Conservation (phyloP, 805 yeast genomes). For the Candida glaebosa region DNA sequence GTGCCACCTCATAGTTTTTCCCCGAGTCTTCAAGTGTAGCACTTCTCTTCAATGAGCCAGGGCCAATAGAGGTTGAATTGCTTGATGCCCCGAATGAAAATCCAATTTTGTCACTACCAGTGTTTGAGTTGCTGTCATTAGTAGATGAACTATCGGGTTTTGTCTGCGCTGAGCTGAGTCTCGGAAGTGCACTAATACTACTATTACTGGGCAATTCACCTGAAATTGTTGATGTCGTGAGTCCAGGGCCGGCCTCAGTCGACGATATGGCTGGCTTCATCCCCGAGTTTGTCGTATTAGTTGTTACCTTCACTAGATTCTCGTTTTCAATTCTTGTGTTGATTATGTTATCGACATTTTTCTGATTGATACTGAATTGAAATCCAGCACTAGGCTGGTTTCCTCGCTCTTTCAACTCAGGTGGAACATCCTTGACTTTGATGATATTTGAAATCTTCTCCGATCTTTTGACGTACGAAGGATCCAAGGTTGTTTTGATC, state of each 20-base stretch:
- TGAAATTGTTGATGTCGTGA: too few relatives aligned
- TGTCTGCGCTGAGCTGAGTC: not conserved
- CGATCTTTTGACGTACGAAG: slow-evolving; percentile 21
- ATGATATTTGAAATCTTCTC: slow-evolving; percentile 26
- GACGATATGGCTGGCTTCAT: not conserved
- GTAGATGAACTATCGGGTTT: not conserved
- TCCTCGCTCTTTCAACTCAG: slow-evolving; percentile 1
- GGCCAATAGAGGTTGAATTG: not conserved
- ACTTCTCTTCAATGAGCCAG: too few relatives aligned
- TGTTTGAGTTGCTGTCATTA: not conserved
- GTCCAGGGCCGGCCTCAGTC: too few relatives aligned
- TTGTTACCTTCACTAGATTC: slow-evolving; percentile 2
- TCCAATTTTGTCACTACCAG: not conserved
- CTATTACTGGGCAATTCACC: not conserved
- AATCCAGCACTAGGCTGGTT: slow-evolving; percentile 35
- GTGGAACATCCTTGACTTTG: slow-evolving; percentile 24
- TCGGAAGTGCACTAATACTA: not conserved
- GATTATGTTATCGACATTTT: slow-evolving; percentile 22
- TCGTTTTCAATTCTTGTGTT: slow-evolving; percentile 15
- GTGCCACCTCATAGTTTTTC: too few relatives aligned
- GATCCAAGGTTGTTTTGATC: slow-evolving; percentile 20
- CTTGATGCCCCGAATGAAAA: not conserved
- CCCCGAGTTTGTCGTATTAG: not conserved
- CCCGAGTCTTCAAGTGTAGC: not conserved
- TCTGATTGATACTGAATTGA: slow-evolving; percentile 30